These are phyloP conservation scores for Pezicula radicicola DNA, from an alignment of 2,329 filamentous ascomycete genomes.

Conservation along the genomic window DNA sequence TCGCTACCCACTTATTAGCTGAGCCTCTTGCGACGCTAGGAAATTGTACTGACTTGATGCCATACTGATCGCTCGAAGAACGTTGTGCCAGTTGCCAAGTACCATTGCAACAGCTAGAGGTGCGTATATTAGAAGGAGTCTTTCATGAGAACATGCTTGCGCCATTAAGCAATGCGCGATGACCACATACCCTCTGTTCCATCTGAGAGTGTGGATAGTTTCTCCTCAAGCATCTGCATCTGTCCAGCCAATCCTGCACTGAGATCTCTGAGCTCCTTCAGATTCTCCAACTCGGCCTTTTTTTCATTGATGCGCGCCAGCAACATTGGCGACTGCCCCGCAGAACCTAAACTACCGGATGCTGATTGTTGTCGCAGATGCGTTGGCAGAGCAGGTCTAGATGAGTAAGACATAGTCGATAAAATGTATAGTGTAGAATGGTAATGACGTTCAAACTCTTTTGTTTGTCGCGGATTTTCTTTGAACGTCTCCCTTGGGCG, in stretches of 20 bases:
- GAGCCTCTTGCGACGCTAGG: slow-evolving; percentile 7
- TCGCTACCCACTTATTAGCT: slow-evolving; percentile 45
- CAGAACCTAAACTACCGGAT: slow-evolving; percentile 39
- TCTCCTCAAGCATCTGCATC: slow-evolving; percentile 79
- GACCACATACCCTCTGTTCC: slow-evolving; percentile 68
- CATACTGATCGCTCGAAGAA: slow-evolving; percentile 82
- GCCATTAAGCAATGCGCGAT: too few species aligned
- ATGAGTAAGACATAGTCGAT: slow-evolving; percentile 51
- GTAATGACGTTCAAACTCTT: neutral
- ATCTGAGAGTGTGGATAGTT: slow-evolving; percentile 72
- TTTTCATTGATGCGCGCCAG: slow-evolving; percentile 80
- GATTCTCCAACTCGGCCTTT: slow-evolving; percentile 75
- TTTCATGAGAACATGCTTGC: too few species aligned
- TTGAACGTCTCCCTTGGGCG: neutral
- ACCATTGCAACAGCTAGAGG: slow-evolving; percentile 74
- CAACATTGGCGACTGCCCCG: slow-evolving; percentile 66
- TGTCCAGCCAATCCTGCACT: slow-evolving; percentile 76
- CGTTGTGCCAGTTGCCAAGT: slow-evolving; percentile 83
- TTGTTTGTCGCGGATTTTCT: neutral
- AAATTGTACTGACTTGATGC: slow-evolving; percentile 63
- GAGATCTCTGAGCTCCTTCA: slow-evolving; percentile 74
- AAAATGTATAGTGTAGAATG: slow-evolving; percentile 1
- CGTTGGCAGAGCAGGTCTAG: slow-evolving; percentile 52
- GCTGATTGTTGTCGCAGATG: slow-evolving; percentile 64
- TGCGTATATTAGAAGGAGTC: neutral